phyloP scores from a whole-genome alignment of 148 eudicot species.

The Amaranthus cruentus region DNA sequence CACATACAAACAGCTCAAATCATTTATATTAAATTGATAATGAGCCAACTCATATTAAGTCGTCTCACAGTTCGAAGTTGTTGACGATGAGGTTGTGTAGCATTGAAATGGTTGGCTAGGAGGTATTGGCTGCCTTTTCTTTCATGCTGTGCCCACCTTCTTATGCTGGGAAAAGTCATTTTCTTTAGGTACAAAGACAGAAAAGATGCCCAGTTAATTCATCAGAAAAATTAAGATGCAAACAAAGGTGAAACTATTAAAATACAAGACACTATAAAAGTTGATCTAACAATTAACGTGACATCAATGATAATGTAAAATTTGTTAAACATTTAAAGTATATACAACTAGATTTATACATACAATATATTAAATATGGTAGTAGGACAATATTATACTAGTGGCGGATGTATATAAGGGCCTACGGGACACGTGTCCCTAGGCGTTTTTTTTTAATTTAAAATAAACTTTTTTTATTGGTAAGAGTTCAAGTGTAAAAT shows the following conservation, averaged over 20 bases:
- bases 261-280: neutral
- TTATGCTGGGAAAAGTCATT: neutral
- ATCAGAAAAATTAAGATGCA: neutral
- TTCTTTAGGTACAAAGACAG: neutral
- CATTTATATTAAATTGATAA: too few species aligned
- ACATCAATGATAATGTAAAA: neutral
- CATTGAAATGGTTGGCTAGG: neutral
- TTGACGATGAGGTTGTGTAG: neutral
- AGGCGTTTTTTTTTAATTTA: too few species aligned
- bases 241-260: neutral
- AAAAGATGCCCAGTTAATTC: neutral
- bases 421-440: too few species aligned
- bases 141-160: neutral
- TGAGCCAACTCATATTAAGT: too few species aligned
- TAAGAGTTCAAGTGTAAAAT: too few species aligned
- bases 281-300: neutral
- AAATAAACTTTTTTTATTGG: too few species aligned
- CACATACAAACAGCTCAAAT: too few species aligned
- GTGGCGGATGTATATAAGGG: too few species aligned
- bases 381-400: too few species aligned
- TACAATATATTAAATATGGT: too few species aligned
- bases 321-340: too few species aligned
- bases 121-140: neutral
- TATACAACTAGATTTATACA: too few species aligned
- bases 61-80: neutral